These are phyloP conservation scores for Aspergillus nanangensis DNA, from an alignment of 495 filamentous ascomycete genomes.

Conservation along the genomic window DNA sequence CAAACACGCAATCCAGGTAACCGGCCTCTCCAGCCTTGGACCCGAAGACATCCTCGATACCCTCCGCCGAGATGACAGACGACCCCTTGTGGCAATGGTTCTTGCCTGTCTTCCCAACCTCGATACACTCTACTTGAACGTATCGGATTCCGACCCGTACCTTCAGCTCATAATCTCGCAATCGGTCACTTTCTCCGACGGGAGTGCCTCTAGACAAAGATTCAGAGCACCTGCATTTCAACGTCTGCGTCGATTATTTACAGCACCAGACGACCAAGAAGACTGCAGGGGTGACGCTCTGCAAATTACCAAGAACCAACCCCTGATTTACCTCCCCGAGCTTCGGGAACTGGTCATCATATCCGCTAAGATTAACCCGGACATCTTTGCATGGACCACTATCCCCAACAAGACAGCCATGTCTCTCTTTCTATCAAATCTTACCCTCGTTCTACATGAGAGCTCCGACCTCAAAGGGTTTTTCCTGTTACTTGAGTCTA, in stretches of 20 bases:
- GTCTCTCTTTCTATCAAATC: neutral
- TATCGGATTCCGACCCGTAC: neutral
- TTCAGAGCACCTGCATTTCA: neutral
- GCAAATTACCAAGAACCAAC: neutral
- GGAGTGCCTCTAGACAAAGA: neutral
- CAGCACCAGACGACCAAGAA: neutral
- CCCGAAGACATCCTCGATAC: neutral
- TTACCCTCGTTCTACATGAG: neutral
- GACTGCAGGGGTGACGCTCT: neutral
- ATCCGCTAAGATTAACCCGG: neutral
- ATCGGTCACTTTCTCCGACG: neutral
- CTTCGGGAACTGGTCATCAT: neutral
- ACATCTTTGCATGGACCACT: neutral
- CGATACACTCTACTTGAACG: neutral
- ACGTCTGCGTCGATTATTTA: neutral
- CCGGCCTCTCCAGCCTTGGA: neutral
- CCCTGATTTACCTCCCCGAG: neutral
- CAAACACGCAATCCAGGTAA: neutral
- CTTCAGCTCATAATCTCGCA: neutral
- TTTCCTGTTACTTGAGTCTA: neutral
- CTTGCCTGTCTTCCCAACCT: neutral
- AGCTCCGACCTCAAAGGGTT: neutral
- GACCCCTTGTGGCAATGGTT: slow-evolving; percentile 1
- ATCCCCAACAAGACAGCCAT: neutral
- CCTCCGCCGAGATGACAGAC: neutral